Evolutionary conservation across 805 yeast species (phyloP), one percentile per base, ranked within the genome.

Genomic region (Tetrapisispora iriomotensis): DNA sequence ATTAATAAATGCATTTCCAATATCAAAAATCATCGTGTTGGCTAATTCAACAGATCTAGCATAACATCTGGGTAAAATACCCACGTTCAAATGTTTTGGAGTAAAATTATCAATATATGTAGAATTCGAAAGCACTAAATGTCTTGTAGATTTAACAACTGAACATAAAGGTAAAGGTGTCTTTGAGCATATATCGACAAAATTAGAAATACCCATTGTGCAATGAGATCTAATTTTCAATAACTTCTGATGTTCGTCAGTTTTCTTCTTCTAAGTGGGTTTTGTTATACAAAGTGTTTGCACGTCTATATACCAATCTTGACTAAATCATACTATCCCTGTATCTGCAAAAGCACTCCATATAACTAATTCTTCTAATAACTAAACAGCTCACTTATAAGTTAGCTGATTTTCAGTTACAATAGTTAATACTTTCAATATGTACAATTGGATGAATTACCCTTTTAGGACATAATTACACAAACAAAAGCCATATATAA

Each of bases 11-110:
- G 94, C 86, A 45, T 80, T 82, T 22, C 96, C 96, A 12, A 85
- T 69, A 57, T 85, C 85, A 64, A 87, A 90, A 17, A 90, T 84
- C 65, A 85, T 71, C 1, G 97, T 90, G 62, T 90, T 90, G 38
- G 96, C 95, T 29, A 90, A 55, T 48, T 81, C 87, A 18, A 90
- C 84, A 6, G 90, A 72, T 52, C 96, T 67, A 0, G 96, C 80
- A 49, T 85, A 90, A 62, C 97, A 90, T 29, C 61, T 58, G 4
- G 96, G 78, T 22, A 84, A 56, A 21, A 88, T 67, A 2, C 96
- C 95, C 6, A 68, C 60, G 23, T 68, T 60, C 40, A 72, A 55
- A 43, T 62, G 44, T 6, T 47, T 33, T 2, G 56, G 49, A 22
- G 48, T 46, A 21, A 48, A 48, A 44, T 44, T 39, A 40, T 48